These are phyloP conservation scores for Pachysandra terminalis DNA, from an alignment of 164 flowering plant genomes.

Conservation along the genomic window DNA sequence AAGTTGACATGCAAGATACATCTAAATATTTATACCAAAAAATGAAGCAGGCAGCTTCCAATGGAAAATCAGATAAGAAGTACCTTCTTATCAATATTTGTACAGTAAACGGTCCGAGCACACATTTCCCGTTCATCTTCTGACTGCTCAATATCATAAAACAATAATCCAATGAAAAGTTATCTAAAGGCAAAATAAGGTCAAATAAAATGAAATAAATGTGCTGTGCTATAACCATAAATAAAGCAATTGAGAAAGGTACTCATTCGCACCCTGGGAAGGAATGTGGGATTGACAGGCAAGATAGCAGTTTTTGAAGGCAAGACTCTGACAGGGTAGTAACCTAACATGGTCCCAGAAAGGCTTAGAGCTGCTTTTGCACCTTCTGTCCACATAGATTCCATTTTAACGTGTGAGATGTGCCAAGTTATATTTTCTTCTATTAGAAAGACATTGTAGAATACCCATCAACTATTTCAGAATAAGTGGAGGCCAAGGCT, in stretches of 20 bases:
- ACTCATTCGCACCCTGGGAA: constrained; percentile 71
- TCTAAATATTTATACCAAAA: background rate
- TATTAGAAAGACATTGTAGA: background rate
- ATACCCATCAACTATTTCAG: constrained; percentile 1
- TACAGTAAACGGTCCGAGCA: constrained; percentile 90
- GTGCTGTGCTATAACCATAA: background rate
- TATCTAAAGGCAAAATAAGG: background rate
- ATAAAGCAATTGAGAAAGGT: constrained; percentile 2
- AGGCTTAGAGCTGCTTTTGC: constrained; percentile 84
- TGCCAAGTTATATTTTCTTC: background rate
- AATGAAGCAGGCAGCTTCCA: background rate
- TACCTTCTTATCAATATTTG: constrained; percentile 99
- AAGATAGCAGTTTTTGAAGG: constrained; percentile 99
- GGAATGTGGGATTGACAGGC: constrained; percentile 93
- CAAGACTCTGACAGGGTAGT: constrained; percentile 85
- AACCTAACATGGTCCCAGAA: constrained; percentile 95
- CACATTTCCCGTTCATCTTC: constrained; percentile 99
- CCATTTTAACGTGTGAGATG: background rate
- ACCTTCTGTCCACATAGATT: constrained; percentile 54
- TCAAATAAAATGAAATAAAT: background rate
- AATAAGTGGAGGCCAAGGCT: constrained; percentile 16
- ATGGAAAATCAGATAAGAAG: background rate
- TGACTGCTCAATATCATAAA: constrained; percentile 45
- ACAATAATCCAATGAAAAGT: background rate
- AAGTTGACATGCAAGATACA: too few relatives aligned